Evolutionary conservation across 176 grass and related monocot genomes (phyloP), one percentile per base, ranked within the genome.

Genomic region (Rhipidocladum racemiflorum): DNA sequence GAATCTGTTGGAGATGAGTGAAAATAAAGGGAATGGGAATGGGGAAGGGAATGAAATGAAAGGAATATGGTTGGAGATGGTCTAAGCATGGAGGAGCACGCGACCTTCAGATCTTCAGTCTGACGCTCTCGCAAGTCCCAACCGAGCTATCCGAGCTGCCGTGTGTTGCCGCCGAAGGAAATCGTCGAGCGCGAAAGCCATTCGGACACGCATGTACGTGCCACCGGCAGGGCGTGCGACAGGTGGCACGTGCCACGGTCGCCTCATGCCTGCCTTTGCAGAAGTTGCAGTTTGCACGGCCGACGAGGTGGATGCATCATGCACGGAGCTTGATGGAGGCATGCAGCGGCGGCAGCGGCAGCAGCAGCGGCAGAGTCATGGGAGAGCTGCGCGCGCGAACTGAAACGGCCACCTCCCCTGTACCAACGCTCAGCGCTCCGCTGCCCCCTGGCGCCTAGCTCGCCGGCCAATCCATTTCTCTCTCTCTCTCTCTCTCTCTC

Each of bases 51-150:
- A n/a, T n/a, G n/a, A n/a, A n/a, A n/a, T n/a, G 30, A 30, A 30
- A 30, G 30, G 2, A 9, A 9, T 38, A 40, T 40, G 39, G 9
- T 9, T 1, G 7, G 7, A 9, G 39, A 21, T 86, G 75, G 81
- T 70, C 65, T 84, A 84, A 87, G 84, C 76, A 57, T 87, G 84
- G 84, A 90, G 84, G 82, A 95, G 90, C 78, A 92, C 82, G 78
- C 82, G 82, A 86, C 85, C 87, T 95, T 92, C 87, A 91, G 67
- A 94, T 94, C 89, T 91, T 94, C 87, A 95, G 90, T 81, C 85
- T 88, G 85, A 90, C 90, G 79, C 90, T 88, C 70, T 92, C n/a
- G n/a, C n/a, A n/a, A n/a, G n/a, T n/a, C 90, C 90, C 90, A 95
- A 90, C 88, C 90, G 90, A 90, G 85, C 90, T 90, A 88, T 88